Conservation (phyloP, 192 early-diverging fungal genomes). For the Hyaloraphidium curvatum region DNA sequence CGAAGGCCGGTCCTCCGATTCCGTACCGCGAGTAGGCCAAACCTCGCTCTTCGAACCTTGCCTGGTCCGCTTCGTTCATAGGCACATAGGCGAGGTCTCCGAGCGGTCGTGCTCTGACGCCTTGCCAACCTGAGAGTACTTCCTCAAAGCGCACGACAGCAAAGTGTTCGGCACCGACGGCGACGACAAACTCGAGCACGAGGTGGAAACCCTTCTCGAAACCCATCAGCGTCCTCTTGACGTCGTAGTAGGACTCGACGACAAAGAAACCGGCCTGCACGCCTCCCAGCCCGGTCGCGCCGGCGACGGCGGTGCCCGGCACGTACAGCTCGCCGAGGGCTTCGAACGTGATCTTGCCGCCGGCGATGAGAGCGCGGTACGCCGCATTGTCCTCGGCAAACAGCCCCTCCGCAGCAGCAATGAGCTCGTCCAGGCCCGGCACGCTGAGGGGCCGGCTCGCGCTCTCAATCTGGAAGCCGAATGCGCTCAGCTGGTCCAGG, state of each 20-base stretch:
- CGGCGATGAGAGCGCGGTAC: constrained; percentile 9
- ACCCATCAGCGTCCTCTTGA: constrained; percentile 16
- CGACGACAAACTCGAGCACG: constrained; percentile 14
- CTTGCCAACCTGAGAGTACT: constrained; percentile 19
- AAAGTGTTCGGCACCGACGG: constrained; percentile 16
- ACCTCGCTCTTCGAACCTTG: constrained; percentile 13
- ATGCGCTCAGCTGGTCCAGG: too few species aligned
- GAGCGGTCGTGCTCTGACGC: constrained; percentile 9
- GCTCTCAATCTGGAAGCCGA: too few species aligned
- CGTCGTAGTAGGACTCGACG: constrained; percentile 16
- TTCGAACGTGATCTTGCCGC: constrained; percentile 15
- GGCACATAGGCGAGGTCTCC: constrained; percentile 6
- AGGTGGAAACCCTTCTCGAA: constrained; percentile 20
- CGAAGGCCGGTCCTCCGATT: constrained; percentile 5
- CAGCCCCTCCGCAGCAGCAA: constrained; percentile 10
- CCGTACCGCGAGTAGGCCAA: constrained; percentile 10
- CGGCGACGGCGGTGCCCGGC: constrained; percentile 15
- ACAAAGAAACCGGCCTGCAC: constrained; percentile 14
- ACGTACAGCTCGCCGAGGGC: constrained; percentile 17
- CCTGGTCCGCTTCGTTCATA: neutral
- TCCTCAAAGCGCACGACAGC: constrained; percentile 19
- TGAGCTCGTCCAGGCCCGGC: constrained; percentile 15
- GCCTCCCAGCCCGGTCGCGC: constrained; percentile 13
- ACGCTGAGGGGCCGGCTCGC: constrained; percentile 12
- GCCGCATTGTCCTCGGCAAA: constrained; percentile 8